phyloP scores from a whole-genome alignment of 192 early-diverging fungal species.

The Chytriomyces confervae region DNA sequence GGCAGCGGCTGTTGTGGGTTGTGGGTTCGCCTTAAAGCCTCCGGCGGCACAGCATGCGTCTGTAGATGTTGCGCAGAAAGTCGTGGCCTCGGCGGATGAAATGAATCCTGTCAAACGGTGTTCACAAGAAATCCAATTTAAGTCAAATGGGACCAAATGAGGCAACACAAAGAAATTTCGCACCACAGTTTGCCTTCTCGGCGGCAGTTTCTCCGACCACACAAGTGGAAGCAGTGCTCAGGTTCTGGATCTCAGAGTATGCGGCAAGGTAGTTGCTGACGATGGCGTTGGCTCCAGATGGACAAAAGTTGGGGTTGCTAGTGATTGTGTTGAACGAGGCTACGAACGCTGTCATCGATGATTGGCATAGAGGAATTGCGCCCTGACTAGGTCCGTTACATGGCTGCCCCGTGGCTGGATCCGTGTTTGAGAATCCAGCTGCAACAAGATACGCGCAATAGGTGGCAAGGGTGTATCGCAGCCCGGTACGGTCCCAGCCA shows the following conservation, averaged over 20 bases:
- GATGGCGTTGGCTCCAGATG: conserved; percentile 4
- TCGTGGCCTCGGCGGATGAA: conserved; percentile 8
- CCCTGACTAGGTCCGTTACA: conserved; percentile 15
- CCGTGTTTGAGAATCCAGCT: neutral
- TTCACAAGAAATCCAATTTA: neutral
- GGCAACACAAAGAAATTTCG: neutral
- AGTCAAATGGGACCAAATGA: neutral
- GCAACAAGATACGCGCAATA: conserved; percentile 2
- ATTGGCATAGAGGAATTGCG: conserved; percentile 7
- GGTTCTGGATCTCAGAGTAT: no score
- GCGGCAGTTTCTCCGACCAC: conserved; percentile 18
- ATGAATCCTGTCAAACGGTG: conserved; percentile 17
- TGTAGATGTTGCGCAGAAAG: conserved; percentile 13
- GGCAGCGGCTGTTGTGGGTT: conserved; percentile 19
- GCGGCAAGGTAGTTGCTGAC: neutral
- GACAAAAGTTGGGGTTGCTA: conserved; percentile 14
- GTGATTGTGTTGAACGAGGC: neutral
- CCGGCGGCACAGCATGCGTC: conserved; percentile 15
- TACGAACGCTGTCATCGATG: neutral
- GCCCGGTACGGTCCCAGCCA: conserved; percentile 22
- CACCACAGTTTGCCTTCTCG: conserved; percentile 20
- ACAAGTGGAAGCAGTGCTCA: neutral
- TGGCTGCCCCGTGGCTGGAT: conserved; percentile 10
- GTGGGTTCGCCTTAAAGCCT: neutral
- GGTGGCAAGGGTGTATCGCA: conserved; percentile 11